A percentile compares a stretch with the other conserved stretches of the same genome.
These are phyloP conservation scores for Cicer judaicum DNA, from an alignment of 306 rosid species.

Conservation along the genomic window DNA sequence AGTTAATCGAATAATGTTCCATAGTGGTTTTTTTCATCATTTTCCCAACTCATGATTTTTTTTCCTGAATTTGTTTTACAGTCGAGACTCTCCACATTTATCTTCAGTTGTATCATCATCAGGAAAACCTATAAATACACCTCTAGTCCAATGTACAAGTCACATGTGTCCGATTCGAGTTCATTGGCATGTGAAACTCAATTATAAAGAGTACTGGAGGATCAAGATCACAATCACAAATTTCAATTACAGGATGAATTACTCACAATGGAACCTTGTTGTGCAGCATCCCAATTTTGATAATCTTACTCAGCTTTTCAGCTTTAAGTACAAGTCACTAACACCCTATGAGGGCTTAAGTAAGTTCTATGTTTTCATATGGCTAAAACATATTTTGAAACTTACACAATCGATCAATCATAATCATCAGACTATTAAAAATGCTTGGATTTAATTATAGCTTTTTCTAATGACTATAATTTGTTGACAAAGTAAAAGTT, in stretches of 20 bases:
- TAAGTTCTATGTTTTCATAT: slow-evolving; percentile 54
- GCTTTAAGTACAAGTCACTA: slow-evolving; percentile 83
- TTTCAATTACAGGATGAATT: slow-evolving; percentile 97
- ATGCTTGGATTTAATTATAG: too few relatives aligned
- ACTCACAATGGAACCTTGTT: slow-evolving; percentile 90
- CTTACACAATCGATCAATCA: too few relatives aligned
- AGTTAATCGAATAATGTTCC: slow-evolving; percentile 10
- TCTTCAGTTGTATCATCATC: slow-evolving; percentile 72
- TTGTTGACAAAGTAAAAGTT: too few relatives aligned
- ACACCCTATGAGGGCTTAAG: slow-evolving; percentile 92
- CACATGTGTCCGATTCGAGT: slow-evolving; percentile 97
- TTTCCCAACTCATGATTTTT: slow-evolving; percentile 29
- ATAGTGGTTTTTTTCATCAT: neutral
- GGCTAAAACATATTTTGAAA: neutral
- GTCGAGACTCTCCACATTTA: slow-evolving; percentile 72
- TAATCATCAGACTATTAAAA: too few relatives aligned
- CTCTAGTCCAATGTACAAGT: slow-evolving; percentile 88
- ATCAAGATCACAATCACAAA: slow-evolving; percentile 90
- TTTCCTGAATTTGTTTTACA: slow-evolving; percentile 45
- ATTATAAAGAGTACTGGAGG: slow-evolving; percentile 98
- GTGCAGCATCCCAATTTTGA: slow-evolving; percentile 97
- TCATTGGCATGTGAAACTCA: slow-evolving; percentile 99
- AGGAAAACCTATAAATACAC: slow-evolving; percentile 59
- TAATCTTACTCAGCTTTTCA: slow-evolving; percentile 83
- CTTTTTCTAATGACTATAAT: too few relatives aligned